These are phyloP conservation scores for Pharus latifolius DNA, from an alignment of 176 grass and related monocot species.

Conservation along the genomic window DNA sequence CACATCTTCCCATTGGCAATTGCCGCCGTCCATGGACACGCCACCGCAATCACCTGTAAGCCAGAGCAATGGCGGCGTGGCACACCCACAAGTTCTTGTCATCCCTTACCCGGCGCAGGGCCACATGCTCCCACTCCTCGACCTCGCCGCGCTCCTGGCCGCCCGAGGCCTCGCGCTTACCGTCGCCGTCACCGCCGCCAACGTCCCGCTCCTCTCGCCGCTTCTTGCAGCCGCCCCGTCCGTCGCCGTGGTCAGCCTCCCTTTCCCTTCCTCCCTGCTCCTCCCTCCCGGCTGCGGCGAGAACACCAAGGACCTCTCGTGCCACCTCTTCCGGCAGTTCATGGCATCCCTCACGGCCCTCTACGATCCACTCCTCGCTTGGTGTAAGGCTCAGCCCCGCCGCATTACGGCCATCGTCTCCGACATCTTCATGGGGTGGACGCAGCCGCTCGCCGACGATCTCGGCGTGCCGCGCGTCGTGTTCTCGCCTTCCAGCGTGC, in stretches of 20 bases:
- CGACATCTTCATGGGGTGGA: constrained; percentile 62
- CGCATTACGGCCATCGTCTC: constrained; percentile 40
- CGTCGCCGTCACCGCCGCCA: constrained; percentile 29
- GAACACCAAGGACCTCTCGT: constrained; percentile 40
- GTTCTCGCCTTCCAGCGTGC: constrained; percentile 29
- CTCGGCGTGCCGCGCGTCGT: constrained; percentile 41
- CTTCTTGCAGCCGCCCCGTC: constrained; percentile 10
- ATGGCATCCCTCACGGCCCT: constrained; percentile 19
- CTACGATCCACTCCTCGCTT: constrained; percentile 13
- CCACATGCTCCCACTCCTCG: constrained; percentile 46
- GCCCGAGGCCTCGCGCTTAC: constrained; percentile 18
- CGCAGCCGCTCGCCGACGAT: constrained; percentile 32
- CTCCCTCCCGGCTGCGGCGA: constrained; percentile 11
- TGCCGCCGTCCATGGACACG: neutral
- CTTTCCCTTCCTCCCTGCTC: constrained; percentile 17
- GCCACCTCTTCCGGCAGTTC: constrained; percentile 14
- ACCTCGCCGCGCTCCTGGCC: constrained; percentile 33
- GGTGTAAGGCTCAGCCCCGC: constrained; percentile 6
- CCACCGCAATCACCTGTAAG: neutral
- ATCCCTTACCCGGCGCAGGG: constrained; percentile 46
- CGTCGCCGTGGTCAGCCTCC: neutral
- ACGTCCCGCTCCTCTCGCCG: constrained; percentile 25
- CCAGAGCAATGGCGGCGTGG: neutral
- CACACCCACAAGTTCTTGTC: neutral
- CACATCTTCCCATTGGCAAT: too few relatives aligned